These are phyloP conservation scores for Cladosporium oxysporum DNA, from an alignment of 2,329 filamentous ascomycete genomes.

Conservation along the genomic window DNA sequence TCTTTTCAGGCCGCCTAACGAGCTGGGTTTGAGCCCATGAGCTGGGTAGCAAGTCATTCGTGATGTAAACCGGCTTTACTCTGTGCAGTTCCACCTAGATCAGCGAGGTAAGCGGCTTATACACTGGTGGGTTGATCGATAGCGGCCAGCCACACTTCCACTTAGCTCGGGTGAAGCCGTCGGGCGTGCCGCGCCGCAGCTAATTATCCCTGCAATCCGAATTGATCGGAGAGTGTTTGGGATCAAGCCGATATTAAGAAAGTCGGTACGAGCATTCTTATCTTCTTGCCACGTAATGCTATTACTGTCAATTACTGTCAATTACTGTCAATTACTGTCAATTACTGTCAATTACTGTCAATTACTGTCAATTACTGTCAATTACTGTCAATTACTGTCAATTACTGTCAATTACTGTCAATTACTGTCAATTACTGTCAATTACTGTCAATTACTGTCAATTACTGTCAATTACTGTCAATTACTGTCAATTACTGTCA, in stretches of 20 bases:
- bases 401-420: too few species aligned
- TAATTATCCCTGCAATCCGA: not conserved
- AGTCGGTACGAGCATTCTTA: not conserved
- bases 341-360: too few species aligned
- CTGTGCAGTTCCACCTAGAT: not conserved
- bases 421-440: too few species aligned
- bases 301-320: too few species aligned
- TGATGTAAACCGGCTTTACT: not conserved
- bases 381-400: too few species aligned
- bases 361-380: too few species aligned
- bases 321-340: too few species aligned
- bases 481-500: too few species aligned
- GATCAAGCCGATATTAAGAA: not conserved
- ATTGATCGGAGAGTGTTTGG: not conserved
- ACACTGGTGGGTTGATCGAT: not conserved
- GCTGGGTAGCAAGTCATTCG: not conserved
- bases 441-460: too few species aligned
- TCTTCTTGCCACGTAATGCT: too few species aligned
- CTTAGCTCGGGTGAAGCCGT: not conserved
- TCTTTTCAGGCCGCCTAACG: not conserved
- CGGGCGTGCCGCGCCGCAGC: not conserved
- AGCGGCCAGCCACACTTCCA: not conserved
- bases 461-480: too few species aligned
- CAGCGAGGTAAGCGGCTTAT: not conserved
- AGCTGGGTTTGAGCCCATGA: not conserved